Base-by-base conservation (phyloP, 345 rosid species). In the Camelina sativa region DNA sequence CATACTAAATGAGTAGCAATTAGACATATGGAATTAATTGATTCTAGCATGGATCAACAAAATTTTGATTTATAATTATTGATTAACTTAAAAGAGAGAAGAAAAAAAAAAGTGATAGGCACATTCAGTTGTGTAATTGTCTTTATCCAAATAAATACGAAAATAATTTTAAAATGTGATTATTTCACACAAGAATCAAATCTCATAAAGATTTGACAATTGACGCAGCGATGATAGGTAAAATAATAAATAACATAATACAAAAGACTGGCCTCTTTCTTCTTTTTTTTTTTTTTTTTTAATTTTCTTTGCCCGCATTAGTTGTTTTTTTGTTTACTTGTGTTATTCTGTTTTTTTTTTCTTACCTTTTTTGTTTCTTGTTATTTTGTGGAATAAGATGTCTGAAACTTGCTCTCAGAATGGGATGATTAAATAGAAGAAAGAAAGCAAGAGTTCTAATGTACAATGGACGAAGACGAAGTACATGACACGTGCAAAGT, bases 111-210 rank as follows among this genome's bases (percentile, higher is more conserved):
- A 25, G 4, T 25, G 28, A 25, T 25, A 4, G 28, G 28, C 28
- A 25, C 4, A 25, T 4, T 25, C 28, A 4, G 28, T 65, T 34
- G 57, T 46, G 58, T 65, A 56, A 34, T 46, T 65, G 71, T 65
- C 71, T 55, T 46, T 43, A 4, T 30, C 34, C 4, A 28, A 43
- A 44, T 44, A 73, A 64, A 30, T 55, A 73, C 25, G 54, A 38
- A 64, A 53, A 53, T 8, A 16, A 28, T 52, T 40, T n/a, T 16
- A 52, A 25, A 63, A 41, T 28, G 32, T 40, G 54, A 16, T 25
- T 25, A 54, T 59, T 64, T 65, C 23, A 56, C 13, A 35, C 43
- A 57, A 57, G 78, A 74, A 66, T 74, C 78, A 66, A 74, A 74
- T 66, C 72, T 46, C 34, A 17, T 7, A 34, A 46, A 46, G 78